These are phyloP conservation scores for Podila verticillata DNA, from an alignment of 192 early-diverging fungal species.

Conservation along the genomic window DNA sequence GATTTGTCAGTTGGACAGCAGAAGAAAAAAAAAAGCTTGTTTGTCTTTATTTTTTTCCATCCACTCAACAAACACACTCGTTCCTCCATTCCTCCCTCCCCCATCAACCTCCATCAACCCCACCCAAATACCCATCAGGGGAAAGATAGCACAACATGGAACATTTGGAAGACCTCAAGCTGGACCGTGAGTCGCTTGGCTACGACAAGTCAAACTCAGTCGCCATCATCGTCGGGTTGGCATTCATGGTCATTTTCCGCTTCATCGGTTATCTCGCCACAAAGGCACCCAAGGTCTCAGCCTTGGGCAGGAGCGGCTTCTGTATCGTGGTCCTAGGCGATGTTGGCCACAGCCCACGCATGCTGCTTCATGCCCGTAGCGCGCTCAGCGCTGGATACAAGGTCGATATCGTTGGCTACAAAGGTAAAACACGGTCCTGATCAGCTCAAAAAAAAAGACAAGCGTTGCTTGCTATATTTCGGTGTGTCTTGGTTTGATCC, in stretches of 20 bases:
- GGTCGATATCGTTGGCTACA: conserved; percentile 90
- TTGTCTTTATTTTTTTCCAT: neutral
- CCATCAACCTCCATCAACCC: neutral
- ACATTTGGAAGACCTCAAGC: conserved; percentile 3
- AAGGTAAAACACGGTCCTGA: conserved; percentile 54
- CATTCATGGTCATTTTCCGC: conserved; percentile 51
- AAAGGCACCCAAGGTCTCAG: conserved; percentile 28
- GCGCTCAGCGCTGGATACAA: conserved; percentile 69
- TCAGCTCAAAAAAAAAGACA: neutral
- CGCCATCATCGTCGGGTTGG: conserved; percentile 45
- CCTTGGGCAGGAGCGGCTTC: conserved; percentile 31
- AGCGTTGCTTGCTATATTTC: neutral
- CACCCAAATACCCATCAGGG: neutral
- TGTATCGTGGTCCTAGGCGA: conserved; percentile 82
- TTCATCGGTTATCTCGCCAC: conserved; percentile 47
- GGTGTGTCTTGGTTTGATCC: neutral
- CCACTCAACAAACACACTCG: neutral
- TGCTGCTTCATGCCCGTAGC: conserved; percentile 89
- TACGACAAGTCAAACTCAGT: conserved; percentile 50
- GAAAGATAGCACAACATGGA: conserved; percentile 9
- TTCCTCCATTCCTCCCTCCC: neutral
- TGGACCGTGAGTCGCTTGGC: conserved; percentile 34
- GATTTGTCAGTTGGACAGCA: neutral
- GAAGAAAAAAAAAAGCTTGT: neutral
- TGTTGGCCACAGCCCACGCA: conserved; percentile 89